Evolutionary conservation across 352 stramenopile genomes (phyloP).

Genomic region (Globisporangium megalacanthum): DNA sequence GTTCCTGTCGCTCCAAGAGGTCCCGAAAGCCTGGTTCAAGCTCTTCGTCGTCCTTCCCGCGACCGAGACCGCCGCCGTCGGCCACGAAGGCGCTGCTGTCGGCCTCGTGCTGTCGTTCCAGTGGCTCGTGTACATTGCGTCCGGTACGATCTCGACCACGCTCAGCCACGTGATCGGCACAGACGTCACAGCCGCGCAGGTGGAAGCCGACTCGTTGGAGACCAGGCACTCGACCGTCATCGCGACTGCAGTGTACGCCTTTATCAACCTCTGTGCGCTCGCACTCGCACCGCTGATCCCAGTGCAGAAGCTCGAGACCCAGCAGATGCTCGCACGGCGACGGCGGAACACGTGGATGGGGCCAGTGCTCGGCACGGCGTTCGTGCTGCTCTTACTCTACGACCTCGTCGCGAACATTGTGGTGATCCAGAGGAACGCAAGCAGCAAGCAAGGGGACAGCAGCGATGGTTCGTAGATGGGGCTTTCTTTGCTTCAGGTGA

Average conservation of each 20-base stretch:
- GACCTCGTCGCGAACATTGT: conserved; percentile 27
- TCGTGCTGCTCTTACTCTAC: conserved; percentile 23
- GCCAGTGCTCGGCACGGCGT: conserved; percentile 9
- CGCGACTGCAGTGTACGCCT: conserved; percentile 14
- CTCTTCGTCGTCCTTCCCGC: conserved; percentile 34
- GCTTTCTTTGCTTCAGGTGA: too few species aligned
- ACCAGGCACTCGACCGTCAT: conserved; percentile 24
- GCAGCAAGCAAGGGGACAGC: neutral
- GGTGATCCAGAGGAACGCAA: conserved; percentile 6
- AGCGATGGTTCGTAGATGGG: neutral
- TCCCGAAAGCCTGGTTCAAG: conserved; percentile 33
- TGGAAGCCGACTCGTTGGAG: conserved; percentile 18
- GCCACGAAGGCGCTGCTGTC: conserved; percentile 46
- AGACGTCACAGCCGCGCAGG: conserved; percentile 13
- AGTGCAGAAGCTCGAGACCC: conserved; percentile 31
- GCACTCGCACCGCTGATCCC: conserved; percentile 24
- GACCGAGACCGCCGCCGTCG: conserved; percentile 50
- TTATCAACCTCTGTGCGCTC: conserved; percentile 24
- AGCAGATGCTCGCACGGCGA: conserved; percentile 33
- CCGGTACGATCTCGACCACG: conserved; percentile 19
- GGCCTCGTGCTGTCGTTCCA: conserved; percentile 46
- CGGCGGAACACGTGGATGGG: conserved; percentile 26
- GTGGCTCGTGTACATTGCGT: conserved; percentile 23
- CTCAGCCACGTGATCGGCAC: conserved; percentile 24
- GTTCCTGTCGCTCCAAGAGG: conserved; percentile 19